Conservation (phyloP, 208 protist species). For the Trypanosoma melophagium region DNA sequence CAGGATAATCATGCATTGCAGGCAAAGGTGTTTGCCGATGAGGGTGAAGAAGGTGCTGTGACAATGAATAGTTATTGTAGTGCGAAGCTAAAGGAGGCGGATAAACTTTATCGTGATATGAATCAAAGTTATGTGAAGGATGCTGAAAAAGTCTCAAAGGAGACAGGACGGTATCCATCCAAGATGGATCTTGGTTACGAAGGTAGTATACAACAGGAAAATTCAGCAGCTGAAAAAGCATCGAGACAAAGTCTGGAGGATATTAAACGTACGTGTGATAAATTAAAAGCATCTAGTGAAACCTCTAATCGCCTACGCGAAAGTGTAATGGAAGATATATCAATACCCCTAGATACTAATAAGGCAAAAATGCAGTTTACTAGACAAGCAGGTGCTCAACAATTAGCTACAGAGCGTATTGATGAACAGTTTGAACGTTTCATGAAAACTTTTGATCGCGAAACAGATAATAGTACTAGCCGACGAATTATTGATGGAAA, state of each 20-base stretch:
- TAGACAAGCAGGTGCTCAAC: constrained; percentile 60
- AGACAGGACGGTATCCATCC: constrained; percentile 58
- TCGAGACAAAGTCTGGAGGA: constrained; percentile 54
- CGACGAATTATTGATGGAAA: constrained; percentile 75
- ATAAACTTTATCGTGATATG: constrained; percentile 65
- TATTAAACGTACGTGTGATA: constrained; percentile 36
- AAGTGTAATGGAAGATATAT: constrained; percentile 21
- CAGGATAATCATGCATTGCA: constrained; percentile 85
- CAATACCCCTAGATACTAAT: constrained; percentile 62
- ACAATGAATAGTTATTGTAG: constrained; percentile 79
- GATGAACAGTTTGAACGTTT: constrained; percentile 91
- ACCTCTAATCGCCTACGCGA: constrained; percentile 24
- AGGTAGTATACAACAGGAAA: constrained; percentile 60
- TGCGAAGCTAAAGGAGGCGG: constrained; percentile 78
- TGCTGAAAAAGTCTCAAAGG: constrained; percentile 41
- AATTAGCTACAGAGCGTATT: constrained; percentile 67
- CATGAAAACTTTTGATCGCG: constrained; percentile 74
- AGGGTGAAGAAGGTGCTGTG: constrained; percentile 55
- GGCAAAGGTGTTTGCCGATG: constrained; percentile 62
- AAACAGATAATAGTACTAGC: constrained; percentile 7
- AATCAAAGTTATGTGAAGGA: constrained; percentile 77
- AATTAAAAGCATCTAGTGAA: constrained; percentile 30
- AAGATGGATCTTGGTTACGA: constrained; percentile 91
- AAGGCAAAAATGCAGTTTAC: constrained; percentile 84
- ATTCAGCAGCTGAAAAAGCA: constrained; percentile 40